These are phyloP conservation scores for Leishmania guyanensis DNA, from an alignment of 208 protist genomes.

Conservation along the genomic window DNA sequence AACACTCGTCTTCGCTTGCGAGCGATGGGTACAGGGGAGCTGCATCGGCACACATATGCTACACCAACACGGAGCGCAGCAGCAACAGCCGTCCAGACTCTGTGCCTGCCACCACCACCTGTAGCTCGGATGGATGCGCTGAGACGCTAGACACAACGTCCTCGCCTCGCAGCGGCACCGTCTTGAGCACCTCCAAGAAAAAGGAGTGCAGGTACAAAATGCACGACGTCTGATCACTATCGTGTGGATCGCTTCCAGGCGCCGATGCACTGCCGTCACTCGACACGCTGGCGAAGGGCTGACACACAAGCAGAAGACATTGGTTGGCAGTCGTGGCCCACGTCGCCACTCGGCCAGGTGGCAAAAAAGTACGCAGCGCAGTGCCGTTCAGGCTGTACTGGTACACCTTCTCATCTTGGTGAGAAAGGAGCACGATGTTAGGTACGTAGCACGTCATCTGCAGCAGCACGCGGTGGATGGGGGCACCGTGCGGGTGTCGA, in stretches of 20 bases:
- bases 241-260: not conserved
- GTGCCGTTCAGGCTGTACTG: slow-evolving; percentile 85
- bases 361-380: slow-evolving; percentile 54
- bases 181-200: slow-evolving; percentile 55
- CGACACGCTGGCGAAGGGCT: slow-evolving; percentile 12
- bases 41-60: not conserved
- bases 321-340: slow-evolving; percentile 75
- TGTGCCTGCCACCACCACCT: slow-evolving; percentile 68
- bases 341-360: slow-evolving; percentile 64
- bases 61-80: slow-evolving; percentile 15
- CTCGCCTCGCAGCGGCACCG: slow-evolving; percentile 44
- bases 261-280: not conserved
- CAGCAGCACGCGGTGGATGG: slow-evolving; percentile 82
- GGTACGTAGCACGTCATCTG: slow-evolving; percentile 81
- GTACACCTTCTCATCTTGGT: slow-evolving; percentile 73
- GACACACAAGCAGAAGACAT: slow-evolving; percentile 66
- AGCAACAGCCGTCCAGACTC: slow-evolving; percentile 26
- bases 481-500: slow-evolving; percentile 60
- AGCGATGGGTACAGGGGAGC: not conserved
- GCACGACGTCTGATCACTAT: not conserved
- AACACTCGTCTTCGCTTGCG: not conserved
- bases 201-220: slow-evolving; percentile 83
- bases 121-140: slow-evolving; percentile 61
- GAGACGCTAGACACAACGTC: slow-evolving; percentile 46
- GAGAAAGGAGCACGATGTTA: slow-evolving; percentile 76